Percentiles rank a stretch among this genome's conserved stretches.
phyloP scores from a whole-genome alignment of 768 basidiomycete species.

The Lactarius akahatsu region DNA sequence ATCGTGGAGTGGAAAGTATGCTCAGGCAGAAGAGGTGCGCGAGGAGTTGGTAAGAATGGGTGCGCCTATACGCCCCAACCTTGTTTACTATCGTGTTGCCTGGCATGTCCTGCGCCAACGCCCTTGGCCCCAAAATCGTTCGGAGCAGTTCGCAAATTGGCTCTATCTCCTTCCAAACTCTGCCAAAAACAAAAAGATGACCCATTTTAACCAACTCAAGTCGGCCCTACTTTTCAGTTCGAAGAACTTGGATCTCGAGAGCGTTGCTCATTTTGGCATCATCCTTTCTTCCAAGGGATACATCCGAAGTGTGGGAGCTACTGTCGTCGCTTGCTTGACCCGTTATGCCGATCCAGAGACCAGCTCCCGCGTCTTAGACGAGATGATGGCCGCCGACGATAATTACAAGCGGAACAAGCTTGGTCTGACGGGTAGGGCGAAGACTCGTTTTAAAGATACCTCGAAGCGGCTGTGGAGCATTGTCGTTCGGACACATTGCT shows the following conservation, averaged over 20 bases:
- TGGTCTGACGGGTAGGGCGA: neutral
- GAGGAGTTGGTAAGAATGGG: conserved; percentile 42
- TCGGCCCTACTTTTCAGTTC: conserved; percentile 37
- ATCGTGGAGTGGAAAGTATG: conserved; percentile 35
- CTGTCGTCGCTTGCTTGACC: conserved; percentile 42
- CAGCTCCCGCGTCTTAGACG: conserved; percentile 41
- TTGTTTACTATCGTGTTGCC: conserved; percentile 42
- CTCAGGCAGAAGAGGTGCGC: conserved; percentile 40
- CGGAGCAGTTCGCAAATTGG: conserved; percentile 42
- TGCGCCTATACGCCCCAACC: conserved; percentile 39
- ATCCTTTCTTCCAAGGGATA: conserved; percentile 51
- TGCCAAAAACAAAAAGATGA: neutral
- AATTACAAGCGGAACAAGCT: conserved; percentile 18
- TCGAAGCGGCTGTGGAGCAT: conserved; percentile 35
- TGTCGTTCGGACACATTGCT: conserved; percentile 44
- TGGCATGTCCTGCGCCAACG: conserved; percentile 34
- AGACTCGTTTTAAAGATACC: conserved; percentile 11
- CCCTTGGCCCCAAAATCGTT: conserved; percentile 28
- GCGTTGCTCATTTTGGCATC: conserved; percentile 45
- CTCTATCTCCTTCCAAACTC: conserved; percentile 41
- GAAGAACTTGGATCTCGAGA: conserved; percentile 36
- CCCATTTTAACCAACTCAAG: conserved; percentile 35
- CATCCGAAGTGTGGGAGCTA: conserved; percentile 8
- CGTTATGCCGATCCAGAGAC: conserved; percentile 42
- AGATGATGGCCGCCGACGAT: conserved; percentile 36